These are phyloP conservation scores for Xylaria grammica DNA, from an alignment of 495 filamentous ascomycete species.

Conservation along the genomic window DNA sequence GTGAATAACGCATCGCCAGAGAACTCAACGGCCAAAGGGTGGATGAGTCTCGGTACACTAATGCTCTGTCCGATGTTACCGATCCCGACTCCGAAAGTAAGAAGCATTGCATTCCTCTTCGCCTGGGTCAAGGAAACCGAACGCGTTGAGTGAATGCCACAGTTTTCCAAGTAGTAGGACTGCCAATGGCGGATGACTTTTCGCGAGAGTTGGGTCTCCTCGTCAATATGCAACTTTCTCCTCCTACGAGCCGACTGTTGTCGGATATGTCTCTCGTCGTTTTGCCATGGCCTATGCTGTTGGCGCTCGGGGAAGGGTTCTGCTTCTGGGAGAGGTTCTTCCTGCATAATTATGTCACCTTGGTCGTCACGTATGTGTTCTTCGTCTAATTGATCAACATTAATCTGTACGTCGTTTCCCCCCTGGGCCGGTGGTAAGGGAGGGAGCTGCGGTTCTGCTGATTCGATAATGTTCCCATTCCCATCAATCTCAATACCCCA, in stretches of 20 bases:
- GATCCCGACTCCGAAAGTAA: slow-evolving; percentile 53
- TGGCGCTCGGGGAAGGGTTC: slow-evolving; percentile 36
- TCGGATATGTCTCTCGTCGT: slow-evolving; percentile 28
- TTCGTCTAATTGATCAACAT: slow-evolving; percentile 22
- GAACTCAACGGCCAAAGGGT: slow-evolving; percentile 45
- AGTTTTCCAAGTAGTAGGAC: slow-evolving; percentile 59
- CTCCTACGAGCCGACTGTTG: slow-evolving; percentile 33
- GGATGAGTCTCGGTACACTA: slow-evolving; percentile 31
- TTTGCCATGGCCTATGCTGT: slow-evolving; percentile 24
- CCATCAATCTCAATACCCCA: slow-evolving; percentile 51
- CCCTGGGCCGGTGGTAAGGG: slow-evolving; percentile 31
- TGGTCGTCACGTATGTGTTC: slow-evolving; percentile 25
- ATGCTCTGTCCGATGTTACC: slow-evolving; percentile 39
- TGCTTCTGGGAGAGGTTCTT: slow-evolving; percentile 37
- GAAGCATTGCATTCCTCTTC: slow-evolving; percentile 52
- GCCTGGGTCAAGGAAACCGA: slow-evolving; percentile 30
- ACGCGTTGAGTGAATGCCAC: slow-evolving; percentile 33
- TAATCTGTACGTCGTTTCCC: slow-evolving; percentile 12
- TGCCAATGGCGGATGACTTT: slow-evolving; percentile 60
- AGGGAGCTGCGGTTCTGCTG: slow-evolving; percentile 41
- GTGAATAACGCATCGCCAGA: slow-evolving; percentile 44
- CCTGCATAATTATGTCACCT: slow-evolving; percentile 38
- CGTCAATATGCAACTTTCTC: slow-evolving; percentile 44
- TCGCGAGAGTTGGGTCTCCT: slow-evolving; percentile 56
- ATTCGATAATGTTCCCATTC: slow-evolving; percentile 45